Percentiles rank a stretch among this genome's conserved stretches.
phyloP scores from a whole-genome alignment of 106 monocot genomes.

The Dioscorea dumetorum region DNA sequence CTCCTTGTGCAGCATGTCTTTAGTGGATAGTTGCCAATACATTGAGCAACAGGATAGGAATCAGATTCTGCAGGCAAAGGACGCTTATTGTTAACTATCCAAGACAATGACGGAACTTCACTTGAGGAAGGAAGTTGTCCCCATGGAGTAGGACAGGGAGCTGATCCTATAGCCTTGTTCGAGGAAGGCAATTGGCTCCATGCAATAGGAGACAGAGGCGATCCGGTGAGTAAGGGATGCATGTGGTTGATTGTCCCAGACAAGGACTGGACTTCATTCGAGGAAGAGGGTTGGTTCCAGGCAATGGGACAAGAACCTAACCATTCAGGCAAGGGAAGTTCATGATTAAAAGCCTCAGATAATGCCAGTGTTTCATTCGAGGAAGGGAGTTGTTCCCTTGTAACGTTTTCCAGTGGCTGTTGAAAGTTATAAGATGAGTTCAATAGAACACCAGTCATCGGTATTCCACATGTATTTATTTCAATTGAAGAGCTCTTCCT shows the following conservation, averaged over 20 bases:
- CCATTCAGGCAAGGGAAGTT: constrained; percentile 39
- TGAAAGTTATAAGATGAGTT: constrained; percentile 40
- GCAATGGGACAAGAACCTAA: background rate
- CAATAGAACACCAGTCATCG: constrained; percentile 39
- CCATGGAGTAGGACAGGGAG: background rate
- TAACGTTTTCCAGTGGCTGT: constrained; percentile 42
- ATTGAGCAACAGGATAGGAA: constrained; percentile 64
- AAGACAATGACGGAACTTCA: constrained; percentile 35
- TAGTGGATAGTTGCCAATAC: constrained; percentile 64
- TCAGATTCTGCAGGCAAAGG: constrained; percentile 40
- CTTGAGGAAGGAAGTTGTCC: constrained; percentile 16
- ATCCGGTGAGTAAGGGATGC: constrained; percentile 34
- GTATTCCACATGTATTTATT: constrained; percentile 67
- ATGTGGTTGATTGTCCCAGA: constrained; percentile 45
- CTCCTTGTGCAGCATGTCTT: constrained; percentile 71
- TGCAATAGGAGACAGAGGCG: constrained; percentile 10
- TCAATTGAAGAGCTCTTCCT: constrained; percentile 49
- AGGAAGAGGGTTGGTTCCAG: constrained; percentile 2
- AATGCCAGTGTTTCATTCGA: constrained; percentile 39
- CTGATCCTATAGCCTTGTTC: constrained; percentile 43
- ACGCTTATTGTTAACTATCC: constrained; percentile 46
- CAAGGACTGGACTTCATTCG: constrained; percentile 40
- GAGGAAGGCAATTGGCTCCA: constrained; percentile 9
- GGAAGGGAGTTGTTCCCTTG: constrained; percentile 47
- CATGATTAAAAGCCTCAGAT: constrained; percentile 38